Evolutionary conservation across 78 protist species (phyloP).

Genomic region (Dictyostelium firmibasis): DNA sequence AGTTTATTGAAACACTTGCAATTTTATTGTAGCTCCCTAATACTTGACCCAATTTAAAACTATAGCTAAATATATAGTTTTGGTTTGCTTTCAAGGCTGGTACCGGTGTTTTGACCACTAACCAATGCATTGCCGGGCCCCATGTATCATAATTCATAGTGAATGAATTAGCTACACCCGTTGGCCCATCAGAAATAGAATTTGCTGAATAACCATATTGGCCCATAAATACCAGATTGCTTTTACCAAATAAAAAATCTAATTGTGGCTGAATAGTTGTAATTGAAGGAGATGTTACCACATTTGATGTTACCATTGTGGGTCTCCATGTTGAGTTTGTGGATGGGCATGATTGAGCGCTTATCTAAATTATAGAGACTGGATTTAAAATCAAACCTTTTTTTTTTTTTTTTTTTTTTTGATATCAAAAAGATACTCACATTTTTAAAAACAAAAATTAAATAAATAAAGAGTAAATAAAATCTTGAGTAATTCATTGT

Average conservation of each 20-base stretch:
- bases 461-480: background rate
- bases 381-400: too few relatives aligned
- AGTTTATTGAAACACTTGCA: background rate
- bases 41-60: background rate
- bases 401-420: background rate
- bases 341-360: slow-evolving; percentile 13
- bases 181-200: background rate
- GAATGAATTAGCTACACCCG: slow-evolving; percentile 5
- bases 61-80: background rate
- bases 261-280: background rate
- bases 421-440: background rate
- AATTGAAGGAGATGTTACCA: slow-evolving; percentile 24
- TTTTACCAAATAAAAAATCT: background rate
- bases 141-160: background rate
- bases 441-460: background rate
- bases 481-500: background rate
- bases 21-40: slow-evolving; percentile 4
- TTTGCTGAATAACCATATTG: background rate
- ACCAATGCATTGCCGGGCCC: background rate
- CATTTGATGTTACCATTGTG: background rate
- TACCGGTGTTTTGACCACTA: background rate
- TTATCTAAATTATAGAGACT: background rate
- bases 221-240: background rate
- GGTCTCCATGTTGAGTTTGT: slow-evolving; percentile 24
- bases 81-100: background rate